A percentile compares a stretch with the other conserved stretches of the same genome.
phyloP scores from a whole-genome alignment of 495 filamentous ascomycete species.

The Aspergillus diversus region DNA sequence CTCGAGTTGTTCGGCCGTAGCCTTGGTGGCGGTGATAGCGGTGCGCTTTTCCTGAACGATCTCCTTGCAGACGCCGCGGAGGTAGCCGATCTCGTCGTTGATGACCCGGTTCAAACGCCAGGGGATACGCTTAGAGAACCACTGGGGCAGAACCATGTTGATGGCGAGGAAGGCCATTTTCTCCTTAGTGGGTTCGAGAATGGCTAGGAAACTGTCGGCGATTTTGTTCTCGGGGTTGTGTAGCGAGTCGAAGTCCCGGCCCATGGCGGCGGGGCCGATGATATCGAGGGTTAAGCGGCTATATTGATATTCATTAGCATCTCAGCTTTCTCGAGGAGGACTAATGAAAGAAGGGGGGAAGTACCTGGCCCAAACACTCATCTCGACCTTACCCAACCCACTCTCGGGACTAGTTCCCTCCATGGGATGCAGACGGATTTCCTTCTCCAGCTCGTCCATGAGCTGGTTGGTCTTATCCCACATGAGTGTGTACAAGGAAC shows the following conservation, averaged over 20 bases:
- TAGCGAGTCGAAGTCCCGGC: conserved; percentile 76
- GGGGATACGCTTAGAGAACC: conserved; percentile 59
- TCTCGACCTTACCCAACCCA: conserved; percentile 62
- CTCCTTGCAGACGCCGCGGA: conserved; percentile 64
- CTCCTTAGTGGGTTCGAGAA: conserved; percentile 54
- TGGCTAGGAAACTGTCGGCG: conserved; percentile 64
- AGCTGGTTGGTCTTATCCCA: conserved; percentile 63
- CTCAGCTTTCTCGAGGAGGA: background rate
- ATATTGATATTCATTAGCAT: conserved; percentile 36
- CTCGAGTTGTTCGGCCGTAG: conserved; percentile 57
- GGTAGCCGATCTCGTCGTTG: conserved; percentile 54
- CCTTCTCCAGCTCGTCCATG: conserved; percentile 43
- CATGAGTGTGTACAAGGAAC: conserved; percentile 79
- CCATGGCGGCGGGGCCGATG: conserved; percentile 81
- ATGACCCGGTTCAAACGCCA: conserved; percentile 69
- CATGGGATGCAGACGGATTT: conserved; percentile 39
- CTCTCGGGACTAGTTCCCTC: conserved; percentile 43
- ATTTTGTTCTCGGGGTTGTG: conserved; percentile 65
- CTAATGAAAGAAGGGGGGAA: background rate
- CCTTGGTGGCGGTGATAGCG: conserved; percentile 57
- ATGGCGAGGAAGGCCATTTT: conserved; percentile 51
- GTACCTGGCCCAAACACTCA: conserved; percentile 65
- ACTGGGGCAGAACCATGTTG: conserved; percentile 51
- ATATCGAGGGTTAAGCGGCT: conserved; percentile 81
- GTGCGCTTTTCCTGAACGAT: conserved; percentile 67